Conservation (phyloP, 169 alveolate species). For the Neospora caninum region DNA sequence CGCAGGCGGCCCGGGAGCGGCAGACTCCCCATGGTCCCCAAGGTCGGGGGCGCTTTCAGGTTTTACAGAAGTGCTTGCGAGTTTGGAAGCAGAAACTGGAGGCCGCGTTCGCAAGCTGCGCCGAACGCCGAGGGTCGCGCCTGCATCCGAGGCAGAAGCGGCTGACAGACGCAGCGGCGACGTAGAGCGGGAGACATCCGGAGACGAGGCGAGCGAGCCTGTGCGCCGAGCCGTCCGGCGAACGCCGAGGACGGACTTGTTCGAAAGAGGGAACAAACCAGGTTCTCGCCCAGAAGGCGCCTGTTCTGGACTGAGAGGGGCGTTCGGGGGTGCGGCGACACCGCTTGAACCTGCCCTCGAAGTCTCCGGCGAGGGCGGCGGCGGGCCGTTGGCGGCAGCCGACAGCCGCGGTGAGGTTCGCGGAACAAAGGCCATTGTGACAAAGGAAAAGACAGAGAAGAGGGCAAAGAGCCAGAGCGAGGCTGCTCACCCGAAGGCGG, state of each 20-base stretch:
- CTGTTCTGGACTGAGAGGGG: too few relatives aligned
- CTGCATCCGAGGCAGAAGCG: not conserved
- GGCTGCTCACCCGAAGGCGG: too few relatives aligned
- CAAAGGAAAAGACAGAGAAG: not conserved
- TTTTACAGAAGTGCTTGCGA: not conserved
- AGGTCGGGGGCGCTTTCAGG: too few relatives aligned
- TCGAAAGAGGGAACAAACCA: not conserved
- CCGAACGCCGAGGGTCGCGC: not conserved
- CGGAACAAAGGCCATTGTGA: not conserved
- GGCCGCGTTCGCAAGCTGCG: not conserved
- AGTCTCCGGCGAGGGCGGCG: not conserved
- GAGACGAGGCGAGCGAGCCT: not conserved
- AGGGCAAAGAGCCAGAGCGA: not conserved
- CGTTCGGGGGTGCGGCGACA: too few relatives aligned
- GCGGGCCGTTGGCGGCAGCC: not conserved
- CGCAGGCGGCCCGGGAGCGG: too few relatives aligned
- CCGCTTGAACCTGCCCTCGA: too few relatives aligned
- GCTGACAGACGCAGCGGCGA: not conserved
- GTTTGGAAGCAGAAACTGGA: not conserved
- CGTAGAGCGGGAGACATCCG: not conserved
- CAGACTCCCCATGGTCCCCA: too few relatives aligned
- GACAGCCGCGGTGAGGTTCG: not conserved
- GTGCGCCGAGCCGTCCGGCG: not conserved
- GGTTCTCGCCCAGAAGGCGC: not conserved
- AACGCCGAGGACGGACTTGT: not conserved